Base-by-base conservation (phyloP, 1,284 basidiomycete species). In the Amylostereum areolatum region DNA sequence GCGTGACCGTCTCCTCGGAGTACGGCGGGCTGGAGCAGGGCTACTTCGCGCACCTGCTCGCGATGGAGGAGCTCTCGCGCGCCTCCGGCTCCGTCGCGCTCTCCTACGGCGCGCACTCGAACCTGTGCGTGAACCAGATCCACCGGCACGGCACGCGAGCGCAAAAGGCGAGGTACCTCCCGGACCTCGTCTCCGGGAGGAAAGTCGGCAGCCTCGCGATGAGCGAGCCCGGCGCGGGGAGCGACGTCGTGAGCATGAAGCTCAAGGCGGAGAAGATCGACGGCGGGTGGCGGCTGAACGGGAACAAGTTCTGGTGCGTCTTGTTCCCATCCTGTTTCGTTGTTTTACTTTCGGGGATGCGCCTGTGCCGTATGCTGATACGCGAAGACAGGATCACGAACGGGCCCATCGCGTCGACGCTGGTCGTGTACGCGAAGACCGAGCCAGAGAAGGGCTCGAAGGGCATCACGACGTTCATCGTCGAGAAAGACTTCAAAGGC, bases 351-450 rank as follows among this genome's bases (percentile, higher is more conserved):
- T n/a, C n/a, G n/a, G n/a, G n/a, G n/a, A n/a, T n/a, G 24, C 37
- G 5, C 9, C 18, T 30, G 2, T 33, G n/a, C 28, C 8, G 12
- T 47, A 11, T 9, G 8, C 25, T n/a, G n/a, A n/a, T 18, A 10
- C 39, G 31, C 3, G 18, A n/a, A 28, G 47, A 4, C 54, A 92
- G 91, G 92, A 97, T 97, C 64, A 97, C 95, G 30, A 98, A 98
- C 64, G 92, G 93, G 3, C 92, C 94, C 1, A 74, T 85, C 28
- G 90, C 95, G 2, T 89, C 86, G 9, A 97, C 92, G 0, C 77
- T 97, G 29, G 85, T 97, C 24, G 91, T 97, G 4, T 97, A 97
- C 66, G 94, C 94, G 12, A 95, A 95, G 69, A 92, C 92, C 4
- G 77, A 79, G 9, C 89, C 89, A 0, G 78, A 83, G 47, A 80